A percentile compares a stretch with the other conserved stretches of the same genome.
These are phyloP conservation scores for Psidium friedrichsthalianum DNA, from an alignment of 345 rosid species.

Conservation along the genomic window DNA sequence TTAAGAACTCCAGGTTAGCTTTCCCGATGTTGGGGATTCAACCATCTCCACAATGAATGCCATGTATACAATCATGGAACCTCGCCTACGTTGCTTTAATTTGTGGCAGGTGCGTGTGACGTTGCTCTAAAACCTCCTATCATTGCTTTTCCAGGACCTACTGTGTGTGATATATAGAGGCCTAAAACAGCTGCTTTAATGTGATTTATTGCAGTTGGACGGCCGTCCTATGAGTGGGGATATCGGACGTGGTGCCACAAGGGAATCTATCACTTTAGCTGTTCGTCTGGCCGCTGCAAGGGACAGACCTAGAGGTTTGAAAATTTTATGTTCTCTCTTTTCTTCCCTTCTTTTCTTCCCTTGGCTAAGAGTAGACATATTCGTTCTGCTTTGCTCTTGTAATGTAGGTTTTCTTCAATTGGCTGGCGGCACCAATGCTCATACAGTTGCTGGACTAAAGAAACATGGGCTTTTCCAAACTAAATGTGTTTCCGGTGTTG, in stretches of 20 bases:
- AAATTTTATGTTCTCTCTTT: background rate
- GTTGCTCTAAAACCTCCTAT: background rate
- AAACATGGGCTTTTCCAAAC: slow-evolving; percentile 33
- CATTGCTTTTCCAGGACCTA: background rate
- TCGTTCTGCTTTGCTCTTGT: background rate
- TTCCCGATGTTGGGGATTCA: slow-evolving; percentile 35
- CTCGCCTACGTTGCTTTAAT: slow-evolving; percentile 31
- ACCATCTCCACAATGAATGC: slow-evolving; percentile 33
- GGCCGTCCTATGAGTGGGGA: slow-evolving; percentile 71
- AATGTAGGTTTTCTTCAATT: slow-evolving; percentile 44
- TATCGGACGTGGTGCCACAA: slow-evolving; percentile 53
- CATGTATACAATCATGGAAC: slow-evolving; percentile 41
- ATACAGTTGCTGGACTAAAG: slow-evolving; percentile 35
- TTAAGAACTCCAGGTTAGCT: slow-evolving; percentile 26
- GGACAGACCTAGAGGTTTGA: slow-evolving; percentile 36
- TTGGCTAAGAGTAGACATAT: background rate
- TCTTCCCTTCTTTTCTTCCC: background rate
- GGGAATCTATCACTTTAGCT: slow-evolving; percentile 40
- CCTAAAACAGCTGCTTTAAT: background rate
- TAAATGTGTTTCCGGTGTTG: slow-evolving; percentile 9
- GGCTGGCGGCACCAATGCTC: slow-evolving; percentile 53
- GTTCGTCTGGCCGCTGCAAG: slow-evolving; percentile 27
- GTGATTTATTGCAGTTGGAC: slow-evolving; percentile 28
- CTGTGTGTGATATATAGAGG: background rate
- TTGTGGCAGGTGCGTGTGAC: slow-evolving; percentile 38